Evolutionary conservation across 1,139 yeast genomes (phyloP), one percentile per base, ranked within the genome.

Genomic region (Candida tetrigidarum): DNA sequence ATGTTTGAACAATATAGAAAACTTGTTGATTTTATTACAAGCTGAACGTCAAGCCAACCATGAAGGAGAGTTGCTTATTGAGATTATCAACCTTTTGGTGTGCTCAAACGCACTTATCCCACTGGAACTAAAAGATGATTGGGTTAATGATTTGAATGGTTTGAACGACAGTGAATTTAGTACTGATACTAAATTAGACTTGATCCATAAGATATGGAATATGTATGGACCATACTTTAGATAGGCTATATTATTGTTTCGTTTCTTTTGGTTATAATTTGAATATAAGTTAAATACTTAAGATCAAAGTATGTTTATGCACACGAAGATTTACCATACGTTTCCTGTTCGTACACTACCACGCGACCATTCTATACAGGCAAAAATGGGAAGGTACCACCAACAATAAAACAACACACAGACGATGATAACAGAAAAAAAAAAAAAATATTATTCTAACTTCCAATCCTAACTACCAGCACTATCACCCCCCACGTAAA

Each of bases 31-130:
- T 2, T 58, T 60, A 48, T 47, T 57, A 23, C 49, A 52, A 16
- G 46, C 49, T 11, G 51, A 54, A 2, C 46, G 47, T 80, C 29
- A 20, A n/a, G 20, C 81, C 6, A n/a, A 23, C 26, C 30, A 63
- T 34, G 85, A 69, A 47, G 85, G 92, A 3, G 63, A 78, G 49
- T 60, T 86, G 34, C 67, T 81, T 26, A 66, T 86, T 45, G 91
- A 85, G 56, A 67, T 80, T 6, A 72, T 82, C 39, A 77, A 78
- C 42, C 66, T 85, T 50, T 77, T 79, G 41, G 65, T 69, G 28
- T 64, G 74, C 35, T 83, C 88, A 10, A 62, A 64, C 20, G 51
- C 61, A 4, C 52, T 84, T 3, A 60, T 84, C 2, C 87, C 89
- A 2, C 58, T 57, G 29, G 64, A 60, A 33, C 64, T 81, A 44